Base-by-base conservation (phyloP, 2,329 filamentous ascomycete genomes). In the Aspergillus ochraceoroseus region DNA sequence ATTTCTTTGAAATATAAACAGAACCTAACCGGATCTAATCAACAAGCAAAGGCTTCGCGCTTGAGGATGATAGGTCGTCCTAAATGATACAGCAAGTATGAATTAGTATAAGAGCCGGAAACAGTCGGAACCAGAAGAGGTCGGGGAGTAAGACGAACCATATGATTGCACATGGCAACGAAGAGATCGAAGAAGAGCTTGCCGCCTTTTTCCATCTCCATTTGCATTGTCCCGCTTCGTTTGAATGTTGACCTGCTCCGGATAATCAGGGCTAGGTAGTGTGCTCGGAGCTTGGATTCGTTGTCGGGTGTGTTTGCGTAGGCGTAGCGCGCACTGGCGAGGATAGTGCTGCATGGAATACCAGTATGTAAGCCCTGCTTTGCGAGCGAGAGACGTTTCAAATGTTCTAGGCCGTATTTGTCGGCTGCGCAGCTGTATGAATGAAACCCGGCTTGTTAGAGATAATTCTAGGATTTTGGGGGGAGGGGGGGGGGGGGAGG, bases 151-250 rank as follows among this genome's bases (percentile, higher is more conserved):
- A n/a, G n/a, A 66, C 83, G 62, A 80, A 74, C 86, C 59, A 94
- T 85, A 60, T 94, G 87, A 62, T 95, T 94, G 67, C 85, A 88
- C 67, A 95, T 79, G 12, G 89, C 87, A 35, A 95, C 89, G 62
- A 95, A 95, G 30, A 95, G 73, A 61, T 95, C 89, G 61, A 95
- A 95, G 71, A 94, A 95, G 44, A 94, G 73, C 58, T 85, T 85
- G 38, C 87, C 87, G 18, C 89, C 89, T 47, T 80, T 79, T 63
- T 85, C 85, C 88, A 95, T 95, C 70, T 95, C 88, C 53, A 86
- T 79, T 68, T 95, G 89, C 88, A 95, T 94, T 3, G 88, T 95
- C 39, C 88, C 87, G 65, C 87, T 94, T 40, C 87, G 77, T 74
- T 94, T 95, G 69, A 95, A 95, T 2, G 87, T 94, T 59, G 79